phyloP scores from a whole-genome alignment of 2,329 filamentous ascomycete genomes.

The Alternaria novae-zelandiae region DNA sequence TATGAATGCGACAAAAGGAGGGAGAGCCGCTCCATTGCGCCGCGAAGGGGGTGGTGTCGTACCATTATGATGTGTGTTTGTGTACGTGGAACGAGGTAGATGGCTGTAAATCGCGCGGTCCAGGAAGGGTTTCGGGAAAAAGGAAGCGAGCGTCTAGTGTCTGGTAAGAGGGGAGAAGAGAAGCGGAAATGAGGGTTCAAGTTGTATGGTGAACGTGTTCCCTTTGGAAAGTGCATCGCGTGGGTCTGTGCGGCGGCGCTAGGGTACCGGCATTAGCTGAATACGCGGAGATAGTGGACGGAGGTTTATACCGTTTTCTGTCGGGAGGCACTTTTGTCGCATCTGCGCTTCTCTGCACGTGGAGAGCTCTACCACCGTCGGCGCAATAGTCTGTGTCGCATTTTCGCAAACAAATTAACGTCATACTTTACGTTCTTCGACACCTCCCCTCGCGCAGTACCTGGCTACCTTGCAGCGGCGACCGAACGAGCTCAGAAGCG shows the following conservation, averaged over 20 bases:
- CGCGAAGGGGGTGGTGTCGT: not conserved
- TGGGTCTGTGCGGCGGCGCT: slow-evolving; percentile 12
- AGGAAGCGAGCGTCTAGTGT: not conserved
- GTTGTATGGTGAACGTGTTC: slow-evolving; percentile 17
- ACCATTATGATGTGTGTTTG: not conserved
- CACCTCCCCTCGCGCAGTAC: not conserved
- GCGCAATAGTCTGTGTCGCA: not conserved
- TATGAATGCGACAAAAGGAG: not conserved
- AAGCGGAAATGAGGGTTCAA: not conserved
- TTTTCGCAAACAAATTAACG: not conserved
- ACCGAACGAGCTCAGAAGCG: not conserved
- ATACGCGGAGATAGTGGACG: slow-evolving; percentile 22
- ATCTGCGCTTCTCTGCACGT: not conserved
- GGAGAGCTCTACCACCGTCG: not conserved
- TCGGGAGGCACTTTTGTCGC: not conserved
- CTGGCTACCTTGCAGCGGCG: not conserved
- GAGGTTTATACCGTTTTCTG: slow-evolving; percentile 12
- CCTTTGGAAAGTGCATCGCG: slow-evolving; percentile 21
- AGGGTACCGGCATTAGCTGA: slow-evolving; percentile 1
- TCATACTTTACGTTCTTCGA: not conserved
- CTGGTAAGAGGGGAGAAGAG: not conserved
- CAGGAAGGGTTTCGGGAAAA: not conserved
- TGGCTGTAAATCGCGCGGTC: not conserved
- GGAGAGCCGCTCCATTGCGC: not conserved
- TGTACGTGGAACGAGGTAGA: not conserved